Conservation (phyloP, 1,139 yeast species). For the Pichia sp. region DNA sequence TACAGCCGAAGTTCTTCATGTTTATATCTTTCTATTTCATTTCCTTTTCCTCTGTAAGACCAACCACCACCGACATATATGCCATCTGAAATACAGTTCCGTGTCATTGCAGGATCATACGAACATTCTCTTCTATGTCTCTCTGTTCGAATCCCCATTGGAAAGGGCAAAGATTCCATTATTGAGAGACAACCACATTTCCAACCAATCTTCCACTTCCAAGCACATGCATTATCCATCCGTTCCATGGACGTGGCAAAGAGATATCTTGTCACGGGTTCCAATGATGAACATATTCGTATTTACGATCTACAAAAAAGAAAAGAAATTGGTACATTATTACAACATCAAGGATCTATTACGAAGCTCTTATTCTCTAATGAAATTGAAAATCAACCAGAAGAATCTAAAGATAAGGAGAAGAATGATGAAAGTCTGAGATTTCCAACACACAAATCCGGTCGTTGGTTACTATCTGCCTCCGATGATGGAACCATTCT, state of each 20-base stretch:
- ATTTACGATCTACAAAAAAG: slow-evolving; percentile 91
- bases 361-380: slow-evolving; percentile 67
- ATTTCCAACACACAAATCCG: slow-evolving; percentile 35
- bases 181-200: slow-evolving; percentile 60
- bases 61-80: slow-evolving; percentile 1
- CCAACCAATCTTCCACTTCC: slow-evolving; percentile 92
- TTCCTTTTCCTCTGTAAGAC: not conserved
- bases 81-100: slow-evolving; percentile 32
- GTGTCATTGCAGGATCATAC: slow-evolving; percentile 90
- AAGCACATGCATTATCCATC: slow-evolving; percentile 87
- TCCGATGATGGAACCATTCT: slow-evolving; percentile 88
- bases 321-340: slow-evolving; percentile 84
- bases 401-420: slow-evolving; percentile 19
- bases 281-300: slow-evolving; percentile 93
- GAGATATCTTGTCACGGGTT: slow-evolving; percentile 86
- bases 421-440: slow-evolving; percentile 2
- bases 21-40: no score
- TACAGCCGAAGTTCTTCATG: no score
- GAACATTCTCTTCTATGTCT: slow-evolving; percentile 89
- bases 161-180: slow-evolving; percentile 13
- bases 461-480: slow-evolving; percentile 86
- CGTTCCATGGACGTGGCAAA: slow-evolving; percentile 78
- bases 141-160: slow-evolving; percentile 50
- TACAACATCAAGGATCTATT: slow-evolving; percentile 87
- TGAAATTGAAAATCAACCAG: slow-evolving; percentile 28